These are phyloP conservation scores for Saccharomyces hybrid DNA, from an alignment of 1,139 yeast species.

Conservation along the genomic window DNA sequence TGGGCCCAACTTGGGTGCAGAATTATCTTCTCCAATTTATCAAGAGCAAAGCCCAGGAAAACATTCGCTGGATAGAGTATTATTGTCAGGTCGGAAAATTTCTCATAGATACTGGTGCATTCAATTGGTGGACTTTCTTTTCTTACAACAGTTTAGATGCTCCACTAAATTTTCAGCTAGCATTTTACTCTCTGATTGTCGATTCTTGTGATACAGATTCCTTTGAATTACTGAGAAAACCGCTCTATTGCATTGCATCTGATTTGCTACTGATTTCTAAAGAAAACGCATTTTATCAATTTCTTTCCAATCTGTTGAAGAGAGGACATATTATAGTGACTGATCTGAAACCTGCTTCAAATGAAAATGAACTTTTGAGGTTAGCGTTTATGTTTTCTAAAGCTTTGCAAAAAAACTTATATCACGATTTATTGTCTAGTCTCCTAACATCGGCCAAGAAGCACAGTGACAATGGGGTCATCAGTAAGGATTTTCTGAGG, in stretches of 20 bases:
- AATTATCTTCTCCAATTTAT: slow-evolving; percentile 19
- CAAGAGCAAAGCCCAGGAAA: slow-evolving; percentile 12
- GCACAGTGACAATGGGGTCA: too few relatives aligned
- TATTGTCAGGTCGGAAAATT: slow-evolving; percentile 23
- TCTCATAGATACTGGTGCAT: slow-evolving; percentile 14
- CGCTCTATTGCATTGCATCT: slow-evolving; percentile 15
- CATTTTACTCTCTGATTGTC: slow-evolving; percentile 11
- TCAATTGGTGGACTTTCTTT: slow-evolving; percentile 30
- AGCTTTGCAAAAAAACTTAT: too few relatives aligned
- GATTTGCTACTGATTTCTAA: too few relatives aligned
- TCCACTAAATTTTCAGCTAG: slow-evolving; percentile 13
- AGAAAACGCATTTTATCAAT: too few relatives aligned
- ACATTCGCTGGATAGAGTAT: slow-evolving; percentile 16
- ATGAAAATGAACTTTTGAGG: slow-evolving; percentile 5
- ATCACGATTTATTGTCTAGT: too few relatives aligned
- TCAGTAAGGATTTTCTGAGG: too few relatives aligned
- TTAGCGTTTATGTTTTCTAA: slow-evolving; percentile 12
- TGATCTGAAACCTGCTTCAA: slow-evolving; percentile 2
- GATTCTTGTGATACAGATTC: slow-evolving; percentile 21
- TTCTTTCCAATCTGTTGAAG: slow-evolving; percentile 12
- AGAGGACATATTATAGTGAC: slow-evolving; percentile 11
- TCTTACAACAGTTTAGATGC: slow-evolving; percentile 20
- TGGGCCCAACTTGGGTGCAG: slow-evolving; percentile 26
- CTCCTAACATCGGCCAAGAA: too few relatives aligned
- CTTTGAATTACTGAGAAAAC: slow-evolving; percentile 17